phyloP scores from a whole-genome alignment of 1,284 basidiomycete genomes.

The Gastroboletus turbinatus region DNA sequence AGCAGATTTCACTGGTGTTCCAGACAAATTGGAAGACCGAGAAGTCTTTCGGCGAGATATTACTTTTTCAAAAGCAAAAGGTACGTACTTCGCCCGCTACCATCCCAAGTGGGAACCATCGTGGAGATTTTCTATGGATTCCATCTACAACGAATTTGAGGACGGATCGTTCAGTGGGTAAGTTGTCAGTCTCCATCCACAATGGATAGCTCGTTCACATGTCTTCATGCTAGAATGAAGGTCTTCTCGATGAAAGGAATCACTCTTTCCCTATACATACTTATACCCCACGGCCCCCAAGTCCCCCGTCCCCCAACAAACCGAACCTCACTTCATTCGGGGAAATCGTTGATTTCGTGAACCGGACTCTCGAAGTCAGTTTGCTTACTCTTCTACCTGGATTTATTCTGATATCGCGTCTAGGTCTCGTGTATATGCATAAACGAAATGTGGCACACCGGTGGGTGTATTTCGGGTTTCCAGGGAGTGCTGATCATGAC shows the following conservation, averaged over 20 bases:
- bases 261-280: too few species aligned
- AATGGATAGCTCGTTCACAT: not conserved
- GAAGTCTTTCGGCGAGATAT: not conserved
- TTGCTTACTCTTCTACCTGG: not conserved
- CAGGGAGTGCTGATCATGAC: not conserved
- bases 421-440: not conserved
- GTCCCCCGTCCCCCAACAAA: too few species aligned
- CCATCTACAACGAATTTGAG: not conserved
- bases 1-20: not conserved
- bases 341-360: too few species aligned
- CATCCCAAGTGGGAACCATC: not conserved
- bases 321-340: too few species aligned
- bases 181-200: not conserved
- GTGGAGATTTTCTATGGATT: not conserved
- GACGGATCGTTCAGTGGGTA: not conserved
- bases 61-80: not conserved
- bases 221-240: not conserved
- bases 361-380: not conserved
- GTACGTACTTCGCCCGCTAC: not conserved
- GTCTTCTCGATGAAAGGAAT: not conserved
- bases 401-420: not conserved
- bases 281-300: too few species aligned
- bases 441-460: not conserved
- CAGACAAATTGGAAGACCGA: not conserved
- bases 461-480: not conserved